Evolutionary conservation across 2,329 filamentous ascomycete genomes (phyloP).

Genomic region (Ophiostoma quercus): DNA sequence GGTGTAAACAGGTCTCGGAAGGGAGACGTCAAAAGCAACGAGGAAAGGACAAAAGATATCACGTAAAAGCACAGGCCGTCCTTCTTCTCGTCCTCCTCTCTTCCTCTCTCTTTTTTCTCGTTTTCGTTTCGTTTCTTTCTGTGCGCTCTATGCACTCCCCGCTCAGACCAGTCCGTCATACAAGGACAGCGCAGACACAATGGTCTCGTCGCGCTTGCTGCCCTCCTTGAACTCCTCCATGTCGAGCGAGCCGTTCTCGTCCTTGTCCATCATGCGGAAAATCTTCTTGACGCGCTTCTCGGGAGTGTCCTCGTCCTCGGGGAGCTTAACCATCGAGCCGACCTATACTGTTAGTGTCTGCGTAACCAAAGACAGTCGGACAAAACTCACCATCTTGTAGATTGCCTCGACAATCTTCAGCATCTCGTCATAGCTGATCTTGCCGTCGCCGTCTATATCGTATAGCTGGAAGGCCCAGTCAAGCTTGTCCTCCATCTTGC

Average conservation of each 20-base stretch:
- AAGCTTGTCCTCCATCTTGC: conserved; percentile 98
- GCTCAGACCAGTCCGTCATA: conserved; percentile 88
- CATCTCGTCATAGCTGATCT: conserved; percentile 99
- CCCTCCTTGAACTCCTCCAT: conserved; percentile 99
- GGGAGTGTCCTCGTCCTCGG: conserved; percentile 96
- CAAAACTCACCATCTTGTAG: conserved; percentile 83
- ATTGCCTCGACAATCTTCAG: conserved; percentile 97
- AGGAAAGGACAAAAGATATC: conserved; percentile 17
- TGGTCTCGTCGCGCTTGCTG: conserved; percentile 97
- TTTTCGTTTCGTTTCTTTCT: not conserved
- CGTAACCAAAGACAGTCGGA: no score
- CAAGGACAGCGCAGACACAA: conserved; percentile 90
- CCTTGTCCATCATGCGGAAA: conserved; percentile 99
- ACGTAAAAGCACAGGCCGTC: conserved; percentile 13
- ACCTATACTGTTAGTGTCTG: conserved; percentile 52
- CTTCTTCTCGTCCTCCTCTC: not conserved
- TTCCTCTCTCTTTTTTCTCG: not conserved
- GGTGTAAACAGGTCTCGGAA: conserved; percentile 9
- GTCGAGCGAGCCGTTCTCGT: conserved; percentile 94
- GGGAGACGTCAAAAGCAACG: conserved; percentile 2
- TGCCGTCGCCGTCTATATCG: conserved; percentile 97
- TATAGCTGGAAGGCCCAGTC: conserved; percentile 99
- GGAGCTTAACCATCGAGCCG: conserved; percentile 97
- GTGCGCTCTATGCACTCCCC: not conserved
- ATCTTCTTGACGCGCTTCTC: conserved; percentile 98